Percentiles rank a stretch among this genome's conserved stretches.
Conservation (phyloP, 345 rosid species). For the Viola odorata region DNA sequence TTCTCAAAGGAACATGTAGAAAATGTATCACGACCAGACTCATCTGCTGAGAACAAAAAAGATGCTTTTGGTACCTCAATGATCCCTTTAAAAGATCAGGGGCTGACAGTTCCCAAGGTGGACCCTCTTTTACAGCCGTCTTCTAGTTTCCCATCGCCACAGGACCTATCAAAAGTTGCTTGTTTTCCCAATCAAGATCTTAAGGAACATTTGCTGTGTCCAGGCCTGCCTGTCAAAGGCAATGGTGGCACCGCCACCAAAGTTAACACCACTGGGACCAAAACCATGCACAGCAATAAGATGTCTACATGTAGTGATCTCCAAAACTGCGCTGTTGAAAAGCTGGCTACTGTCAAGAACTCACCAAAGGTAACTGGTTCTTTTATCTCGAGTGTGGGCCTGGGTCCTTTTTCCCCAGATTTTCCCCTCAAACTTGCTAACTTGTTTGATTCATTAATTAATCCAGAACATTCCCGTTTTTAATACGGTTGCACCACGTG, state of each 20-base stretch:
- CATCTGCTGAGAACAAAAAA: constrained; percentile 24
- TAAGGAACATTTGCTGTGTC: constrained; percentile 14
- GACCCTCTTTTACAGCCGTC: constrained; percentile 15
- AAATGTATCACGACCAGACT: constrained; percentile 16
- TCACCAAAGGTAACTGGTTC: constrained; percentile 39
- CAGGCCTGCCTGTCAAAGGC: constrained; percentile 8
- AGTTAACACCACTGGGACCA: constrained; percentile 16
- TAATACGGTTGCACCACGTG: constrained; percentile 11
- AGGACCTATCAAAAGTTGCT: constrained; percentile 13
- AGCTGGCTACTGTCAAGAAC: constrained; percentile 14
- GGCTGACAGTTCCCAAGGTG: constrained; percentile 14
- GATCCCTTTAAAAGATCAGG: constrained; percentile 21
- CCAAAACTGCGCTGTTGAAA: constrained; percentile 10
- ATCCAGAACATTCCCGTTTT: constrained; percentile 29
- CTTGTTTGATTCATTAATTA: constrained; percentile 3
- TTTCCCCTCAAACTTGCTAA: not conserved
- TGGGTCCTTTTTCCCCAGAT: not conserved
- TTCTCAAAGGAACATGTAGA: constrained; percentile 24
- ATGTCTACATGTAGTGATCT: constrained; percentile 3
- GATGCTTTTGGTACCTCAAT: constrained; percentile 20
- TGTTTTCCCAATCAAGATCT: constrained; percentile 9
- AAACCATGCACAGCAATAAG: constrained; percentile 13
- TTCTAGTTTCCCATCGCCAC: constrained; percentile 7
- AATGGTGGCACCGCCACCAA: constrained; percentile 16
- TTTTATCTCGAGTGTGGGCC: not conserved